Percentiles rank a stretch among this genome's conserved stretches.
phyloP scores from a whole-genome alignment of 2,329 filamentous ascomycete genomes.

The Pseudocercospora crystallina region DNA sequence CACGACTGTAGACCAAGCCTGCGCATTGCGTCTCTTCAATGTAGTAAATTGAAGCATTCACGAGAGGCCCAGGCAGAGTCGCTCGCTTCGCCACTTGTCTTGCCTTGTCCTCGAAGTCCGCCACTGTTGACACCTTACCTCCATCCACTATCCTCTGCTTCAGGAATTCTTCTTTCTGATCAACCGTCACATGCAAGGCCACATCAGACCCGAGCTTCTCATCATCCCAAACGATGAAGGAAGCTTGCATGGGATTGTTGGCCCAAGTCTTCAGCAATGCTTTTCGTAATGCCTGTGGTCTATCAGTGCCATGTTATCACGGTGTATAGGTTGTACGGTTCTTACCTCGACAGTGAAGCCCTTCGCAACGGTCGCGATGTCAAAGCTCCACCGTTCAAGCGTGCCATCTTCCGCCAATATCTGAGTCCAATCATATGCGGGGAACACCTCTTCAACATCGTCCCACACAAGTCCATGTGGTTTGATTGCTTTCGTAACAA shows the following conservation, averaged over 20 bases:
- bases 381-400: too few relatives aligned
- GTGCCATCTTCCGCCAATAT: too few relatives aligned
- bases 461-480: slow-evolving; percentile 4
- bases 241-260: neutral
- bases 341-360: too few relatives aligned
- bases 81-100: neutral
- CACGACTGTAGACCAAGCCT: too few relatives aligned
- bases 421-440: slow-evolving; percentile 3
- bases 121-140: neutral
- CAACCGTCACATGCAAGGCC: neutral
- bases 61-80: neutral
- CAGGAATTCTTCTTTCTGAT: neutral
- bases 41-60: neutral
- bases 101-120: neutral
- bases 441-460: slow-evolving; percentile 7
- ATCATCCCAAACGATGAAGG: neutral
- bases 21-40: neutral
- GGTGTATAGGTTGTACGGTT: too few relatives aligned
- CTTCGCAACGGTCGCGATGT: too few relatives aligned
- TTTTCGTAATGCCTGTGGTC: too few relatives aligned
- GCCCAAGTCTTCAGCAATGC: neutral
- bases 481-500: slow-evolving; percentile 5
- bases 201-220: neutral
- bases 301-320: too few relatives aligned
- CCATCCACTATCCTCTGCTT: neutral